Evolutionary conservation across 306 rosid species (phyloP).

Genomic region (Prinsepia uniflora): DNA sequence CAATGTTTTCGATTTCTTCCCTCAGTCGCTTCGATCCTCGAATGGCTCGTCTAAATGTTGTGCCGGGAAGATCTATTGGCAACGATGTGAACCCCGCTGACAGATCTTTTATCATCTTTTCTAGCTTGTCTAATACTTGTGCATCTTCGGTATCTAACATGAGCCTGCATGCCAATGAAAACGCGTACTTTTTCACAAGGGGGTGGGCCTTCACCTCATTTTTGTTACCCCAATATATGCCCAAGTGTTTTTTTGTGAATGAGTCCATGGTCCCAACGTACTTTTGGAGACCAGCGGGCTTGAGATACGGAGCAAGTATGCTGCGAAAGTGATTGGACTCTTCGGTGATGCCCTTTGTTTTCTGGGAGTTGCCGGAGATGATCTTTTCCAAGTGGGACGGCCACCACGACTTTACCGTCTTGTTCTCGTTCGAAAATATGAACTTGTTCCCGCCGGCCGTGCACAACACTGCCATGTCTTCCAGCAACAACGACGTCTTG

Average conservation of each 20-base stretch:
- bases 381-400: not conserved
- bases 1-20: slow-evolving; percentile 5
- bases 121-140: not conserved
- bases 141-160: slow-evolving; percentile 8
- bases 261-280: slow-evolving; percentile 18
- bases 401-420: slow-evolving; percentile 25
- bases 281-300: slow-evolving; percentile 13
- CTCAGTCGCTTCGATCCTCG: not conserved
- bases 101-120: not conserved
- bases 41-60: slow-evolving; percentile 9
- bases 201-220: not conserved
- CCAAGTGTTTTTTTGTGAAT: slow-evolving; percentile 4
- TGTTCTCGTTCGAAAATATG: slow-evolving; percentile 24
- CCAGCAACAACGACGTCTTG: slow-evolving; percentile 17
- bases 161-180: not conserved
- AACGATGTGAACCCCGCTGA: slow-evolving; percentile 7
- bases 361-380: slow-evolving; percentile 2
- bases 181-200: not conserved
- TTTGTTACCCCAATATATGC: not conserved
- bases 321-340: not conserved
- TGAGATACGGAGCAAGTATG: not conserved
- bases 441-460: slow-evolving; percentile 18
- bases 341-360: not conserved
- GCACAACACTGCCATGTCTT: not conserved
- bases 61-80: slow-evolving; percentile 26